These are phyloP conservation scores for Lipomyces kockii DNA, from an alignment of 805 yeast genomes.

Conservation along the genomic window DNA sequence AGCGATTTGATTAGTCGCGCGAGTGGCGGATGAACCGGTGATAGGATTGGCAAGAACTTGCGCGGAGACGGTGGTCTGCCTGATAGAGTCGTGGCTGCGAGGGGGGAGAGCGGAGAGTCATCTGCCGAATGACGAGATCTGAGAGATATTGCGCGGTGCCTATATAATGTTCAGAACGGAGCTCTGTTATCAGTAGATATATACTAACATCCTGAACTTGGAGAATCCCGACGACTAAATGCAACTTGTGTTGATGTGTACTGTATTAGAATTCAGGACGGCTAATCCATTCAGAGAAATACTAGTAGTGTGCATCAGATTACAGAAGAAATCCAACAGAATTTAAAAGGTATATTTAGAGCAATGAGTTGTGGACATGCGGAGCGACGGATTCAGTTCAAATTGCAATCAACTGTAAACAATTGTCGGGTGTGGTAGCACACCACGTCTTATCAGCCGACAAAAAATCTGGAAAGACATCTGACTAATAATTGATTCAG, in stretches of 20 bases:
- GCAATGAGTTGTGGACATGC: not conserved
- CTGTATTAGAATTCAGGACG: not conserved
- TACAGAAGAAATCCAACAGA: not conserved
- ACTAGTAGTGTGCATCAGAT: not conserved
- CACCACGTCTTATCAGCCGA: no score
- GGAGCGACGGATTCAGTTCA: not conserved
- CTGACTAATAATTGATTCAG: no score
- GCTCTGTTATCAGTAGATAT: not conserved
- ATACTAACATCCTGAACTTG: not conserved
- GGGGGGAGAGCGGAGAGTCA: conserved; percentile 18
- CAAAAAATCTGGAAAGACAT: no score
- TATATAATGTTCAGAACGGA: not conserved
- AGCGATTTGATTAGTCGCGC: conserved; percentile 28
- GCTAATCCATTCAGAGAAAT: not conserved
- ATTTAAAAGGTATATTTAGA: not conserved
- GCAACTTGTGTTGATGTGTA: not conserved
- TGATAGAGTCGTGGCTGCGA: not conserved
- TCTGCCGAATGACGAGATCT: conserved; percentile 22
- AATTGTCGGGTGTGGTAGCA: not conserved
- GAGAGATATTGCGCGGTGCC: conserved; percentile 27
- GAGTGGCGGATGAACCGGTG: conserved; percentile 1
- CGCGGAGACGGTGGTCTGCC: conserved; percentile 5
- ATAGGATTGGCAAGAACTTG: conserved; percentile 2
- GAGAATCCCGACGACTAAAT: not conserved
- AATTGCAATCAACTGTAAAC: not conserved